A percentile compares a stretch with the other conserved stretches of the same genome.
Conservation (phyloP, 495 filamentous ascomycete species). For the Xylaria sp. region DNA sequence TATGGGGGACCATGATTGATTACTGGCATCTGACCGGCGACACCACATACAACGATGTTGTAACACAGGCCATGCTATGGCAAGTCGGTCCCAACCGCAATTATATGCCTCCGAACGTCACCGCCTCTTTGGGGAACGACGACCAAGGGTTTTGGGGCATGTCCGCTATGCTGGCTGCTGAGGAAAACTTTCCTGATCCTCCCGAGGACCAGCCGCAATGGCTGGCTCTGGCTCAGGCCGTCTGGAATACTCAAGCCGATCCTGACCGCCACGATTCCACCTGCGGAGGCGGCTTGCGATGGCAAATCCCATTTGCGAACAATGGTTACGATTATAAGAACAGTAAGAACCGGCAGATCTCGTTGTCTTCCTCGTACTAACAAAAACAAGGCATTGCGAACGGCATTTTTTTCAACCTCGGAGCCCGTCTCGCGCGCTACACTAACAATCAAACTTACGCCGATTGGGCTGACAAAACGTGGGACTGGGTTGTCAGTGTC, state of each 20-base stretch:
- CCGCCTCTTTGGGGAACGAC: constrained; percentile 77
- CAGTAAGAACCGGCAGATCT: constrained; percentile 57
- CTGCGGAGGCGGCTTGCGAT: constrained; percentile 75
- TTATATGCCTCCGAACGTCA: constrained; percentile 75
- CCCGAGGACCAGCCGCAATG: constrained; percentile 67
- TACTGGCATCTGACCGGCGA: constrained; percentile 78
- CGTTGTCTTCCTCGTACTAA: constrained; percentile 21
- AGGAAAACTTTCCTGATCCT: constrained; percentile 72
- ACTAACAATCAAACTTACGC: constrained; percentile 80
- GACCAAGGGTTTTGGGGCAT: constrained; percentile 87
- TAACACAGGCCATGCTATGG: constrained; percentile 65
- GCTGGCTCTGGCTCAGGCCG: constrained; percentile 76
- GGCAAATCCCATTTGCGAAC: constrained; percentile 80
- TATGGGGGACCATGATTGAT: constrained; percentile 67
- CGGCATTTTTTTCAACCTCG: constrained; percentile 83
- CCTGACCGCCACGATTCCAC: constrained; percentile 68
- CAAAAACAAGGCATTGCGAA: constrained; percentile 63
- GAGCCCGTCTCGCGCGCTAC: constrained; percentile 75
- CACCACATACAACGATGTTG: constrained; percentile 64
- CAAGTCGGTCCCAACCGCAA: constrained; percentile 66
- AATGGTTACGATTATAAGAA: constrained; percentile 89
- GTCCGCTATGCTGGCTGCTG: constrained; percentile 76
- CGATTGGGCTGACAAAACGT: constrained; percentile 75
- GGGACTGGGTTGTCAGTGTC: constrained; percentile 70
- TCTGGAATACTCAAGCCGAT: constrained; percentile 73